Evolutionary conservation across 257 asterid species (phyloP), one percentile per base, ranked within the genome.

Genomic region (Nicotiana obtusifolia): DNA sequence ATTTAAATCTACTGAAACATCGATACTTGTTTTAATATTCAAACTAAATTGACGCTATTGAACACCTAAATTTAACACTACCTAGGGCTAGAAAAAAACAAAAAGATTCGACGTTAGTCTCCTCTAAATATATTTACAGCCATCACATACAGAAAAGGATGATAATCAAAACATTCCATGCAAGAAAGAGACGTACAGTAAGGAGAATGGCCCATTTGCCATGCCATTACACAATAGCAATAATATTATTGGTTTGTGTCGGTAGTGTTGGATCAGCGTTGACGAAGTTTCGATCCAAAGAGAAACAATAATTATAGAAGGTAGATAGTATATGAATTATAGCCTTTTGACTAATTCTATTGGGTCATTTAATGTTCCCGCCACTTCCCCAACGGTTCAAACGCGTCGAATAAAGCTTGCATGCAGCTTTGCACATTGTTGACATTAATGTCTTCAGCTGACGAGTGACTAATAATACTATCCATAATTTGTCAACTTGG

Each of bases 341-440:
- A 66, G 15, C 16, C 33, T 41, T 20, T 41, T 30, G 81, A 22
- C 19, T 82, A 54, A 84, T 64, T 77, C 76, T 10, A 73, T 49
- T 20, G 44, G 26, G 6, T 62, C 83, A 83, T 53, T 86, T 81
- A 86, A 56, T 84, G 82, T 80, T 54, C 87, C 86, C 88, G 64
- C 89, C 83, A 86, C 15, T 28, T 52, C 81, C 88, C 86, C 89
- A 86, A 84, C 89, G 61, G 81, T 76, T 84, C 80, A 10, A 84
- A 86, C 86, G 89, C 89, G 87, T 84, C 20, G 2, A 28, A 15
- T 68, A 37, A 49, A 66, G 80, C 86, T 19, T 82, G 81, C 81
- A 82, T 69, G 77, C 77, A 69, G 59, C 71, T 66, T 54, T 64
- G 44, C 84, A 78, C 77, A 77, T 10, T 64, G 49, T 35, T 9